Base-by-base conservation (phyloP, 495 filamentous ascomycete genomes). In the Immersiella caudata region DNA sequence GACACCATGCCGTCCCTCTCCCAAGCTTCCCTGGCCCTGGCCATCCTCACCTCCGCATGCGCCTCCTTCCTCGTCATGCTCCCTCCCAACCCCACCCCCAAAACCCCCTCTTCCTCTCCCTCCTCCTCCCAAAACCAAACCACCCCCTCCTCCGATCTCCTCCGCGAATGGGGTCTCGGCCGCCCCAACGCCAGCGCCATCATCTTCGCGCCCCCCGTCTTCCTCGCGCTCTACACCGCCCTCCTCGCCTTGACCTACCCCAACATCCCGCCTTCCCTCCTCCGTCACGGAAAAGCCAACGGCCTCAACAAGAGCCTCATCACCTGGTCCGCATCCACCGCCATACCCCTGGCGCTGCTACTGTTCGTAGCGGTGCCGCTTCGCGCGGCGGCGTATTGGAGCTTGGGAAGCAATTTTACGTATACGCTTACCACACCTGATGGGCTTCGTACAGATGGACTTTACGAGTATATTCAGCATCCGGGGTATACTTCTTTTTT, bases 301-400 rank as follows among this genome's bases (percentile, higher is more conserved):
- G 27, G n/a, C 57, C 8, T 60, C 57, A 60, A 60, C 29, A 18
- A 20, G 0, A 20, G 1, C 25, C 57, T 60, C 26, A 16, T 36
- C 57, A 60, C 57, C 57, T 36, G 57, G 57, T 60, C 57, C 6
- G 26, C 57, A 6, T 26, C 57, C 25, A 60, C 57, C 26, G 16
- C 29, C 26, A 7, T 35, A n/a, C 57, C 57, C 4, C 57, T 60
- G 0, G 57, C 57, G 26, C 57, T 60, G 16, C 57, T 60, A 1
- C 26, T 60, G 9, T 12, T 27, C 16, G 56, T 26, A 4, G 56
- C 56, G 5, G 33, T 60, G 12, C 56, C 56, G 25, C 27, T 60
- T n/a, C 56, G 56, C 56, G 25, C 33, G 24, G 11, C 20, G 11
- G 56, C 56, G 25, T 60, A 60, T 14, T 25, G 25, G 25, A n/a